A percentile compares a stretch with the other conserved stretches of the same genome.
These are phyloP conservation scores for Botrytis sinoallii DNA, from an alignment of 2,329 filamentous ascomycete species.

Conservation along the genomic window DNA sequence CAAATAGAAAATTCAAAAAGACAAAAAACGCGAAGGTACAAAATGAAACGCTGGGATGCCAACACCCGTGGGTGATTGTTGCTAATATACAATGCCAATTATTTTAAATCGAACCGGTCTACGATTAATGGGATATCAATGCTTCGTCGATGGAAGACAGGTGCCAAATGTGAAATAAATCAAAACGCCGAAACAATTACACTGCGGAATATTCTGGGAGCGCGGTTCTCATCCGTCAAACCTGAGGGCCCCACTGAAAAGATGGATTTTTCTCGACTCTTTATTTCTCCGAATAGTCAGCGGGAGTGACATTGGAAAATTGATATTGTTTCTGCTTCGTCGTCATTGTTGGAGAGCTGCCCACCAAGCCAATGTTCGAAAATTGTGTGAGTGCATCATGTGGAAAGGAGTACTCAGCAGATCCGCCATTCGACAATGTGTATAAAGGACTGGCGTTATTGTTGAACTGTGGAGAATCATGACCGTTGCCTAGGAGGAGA, in stretches of 20 bases:
- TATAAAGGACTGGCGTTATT: constrained; percentile 30
- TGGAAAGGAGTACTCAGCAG: constrained; percentile 34
- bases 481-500: constrained; percentile 22
- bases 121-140: constrained; percentile 1
- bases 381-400: constrained; percentile 23
- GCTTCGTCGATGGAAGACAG: background rate
- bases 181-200: background rate
- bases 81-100: constrained; percentile 5
- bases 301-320: constrained; percentile 37
- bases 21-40: background rate
- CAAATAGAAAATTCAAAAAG: background rate
- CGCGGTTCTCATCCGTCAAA: background rate
- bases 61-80: background rate
- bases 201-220: background rate
- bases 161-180: background rate
- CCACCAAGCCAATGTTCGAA: constrained; percentile 21
- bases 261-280: background rate
- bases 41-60: constrained; percentile 2
- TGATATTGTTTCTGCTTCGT: constrained; percentile 37
- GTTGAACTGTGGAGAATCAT: constrained; percentile 31
- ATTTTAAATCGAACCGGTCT: background rate
- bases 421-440: constrained; percentile 26
- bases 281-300: constrained; percentile 37
- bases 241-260: background rate
- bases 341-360: constrained; percentile 26